Conservation (phyloP, 2,329 filamentous ascomycete species). For the Aspergillus sp. region DNA sequence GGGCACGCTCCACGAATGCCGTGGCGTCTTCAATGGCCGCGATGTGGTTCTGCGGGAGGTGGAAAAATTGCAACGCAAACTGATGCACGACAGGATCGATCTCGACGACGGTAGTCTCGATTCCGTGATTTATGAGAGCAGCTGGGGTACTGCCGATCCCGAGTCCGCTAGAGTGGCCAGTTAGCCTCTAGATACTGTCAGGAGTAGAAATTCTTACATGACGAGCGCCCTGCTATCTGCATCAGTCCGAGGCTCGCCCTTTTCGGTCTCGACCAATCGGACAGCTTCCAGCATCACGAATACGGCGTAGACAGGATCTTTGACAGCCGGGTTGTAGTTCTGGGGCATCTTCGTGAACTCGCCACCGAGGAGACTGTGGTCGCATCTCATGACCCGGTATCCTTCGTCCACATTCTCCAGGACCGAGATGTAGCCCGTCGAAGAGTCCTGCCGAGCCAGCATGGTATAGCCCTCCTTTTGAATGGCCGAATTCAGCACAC, state of each 20-base stretch:
- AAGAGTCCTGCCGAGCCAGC: conserved; percentile 71
- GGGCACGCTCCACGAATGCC: conserved; percentile 50
- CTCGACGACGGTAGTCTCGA: conserved; percentile 89
- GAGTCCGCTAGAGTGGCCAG: conserved; percentile 66
- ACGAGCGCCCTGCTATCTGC: conserved; percentile 69
- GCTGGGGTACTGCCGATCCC: conserved; percentile 88
- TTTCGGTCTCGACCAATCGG: conserved; percentile 58
- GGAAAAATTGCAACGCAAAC: conserved; percentile 76
- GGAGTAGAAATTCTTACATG: conserved; percentile 63
- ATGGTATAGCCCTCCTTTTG: conserved; percentile 59
- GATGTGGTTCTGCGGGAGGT: conserved; percentile 65
- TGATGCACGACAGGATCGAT: conserved; percentile 83
- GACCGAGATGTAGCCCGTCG: conserved; percentile 88
- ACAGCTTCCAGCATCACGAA: conserved; percentile 93
- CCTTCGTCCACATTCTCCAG: conserved; percentile 62
- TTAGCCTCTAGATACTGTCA: no score
- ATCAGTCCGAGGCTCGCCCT: conserved; percentile 39
- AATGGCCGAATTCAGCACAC: conserved; percentile 57
- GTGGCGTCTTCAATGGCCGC: conserved; percentile 77
- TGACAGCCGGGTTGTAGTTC: conserved; percentile 47
- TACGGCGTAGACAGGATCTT: conserved; percentile 89
- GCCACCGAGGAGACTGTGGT: conserved; percentile 87
- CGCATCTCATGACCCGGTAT: conserved; percentile 79
- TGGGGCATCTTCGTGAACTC: conserved; percentile 60
- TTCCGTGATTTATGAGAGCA: conserved; percentile 75